These are phyloP conservation scores for Paratrypanosoma confusum DNA, from an alignment of 208 protist species.

Conservation along the genomic window DNA sequence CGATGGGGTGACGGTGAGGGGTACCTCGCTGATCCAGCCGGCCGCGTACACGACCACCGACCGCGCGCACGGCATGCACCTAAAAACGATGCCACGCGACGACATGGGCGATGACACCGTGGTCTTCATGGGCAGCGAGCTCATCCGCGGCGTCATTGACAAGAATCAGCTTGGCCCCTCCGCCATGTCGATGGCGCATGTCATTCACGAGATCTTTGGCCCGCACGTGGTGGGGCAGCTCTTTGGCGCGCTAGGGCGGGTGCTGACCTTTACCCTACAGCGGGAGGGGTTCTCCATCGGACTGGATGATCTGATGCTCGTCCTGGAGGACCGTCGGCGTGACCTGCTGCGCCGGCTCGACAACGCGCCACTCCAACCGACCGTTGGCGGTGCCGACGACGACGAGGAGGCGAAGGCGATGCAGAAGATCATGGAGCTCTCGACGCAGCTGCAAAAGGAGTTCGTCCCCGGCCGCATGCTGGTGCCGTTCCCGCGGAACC, in stretches of 20 bases:
- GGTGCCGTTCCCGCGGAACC: slow-evolving; percentile 95
- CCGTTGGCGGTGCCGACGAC: no score
- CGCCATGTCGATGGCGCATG: slow-evolving; percentile 86
- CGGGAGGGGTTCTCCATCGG: slow-evolving; percentile 96
- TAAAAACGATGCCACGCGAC: slow-evolving; percentile 14
- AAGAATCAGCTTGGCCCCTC: slow-evolving; percentile 92
- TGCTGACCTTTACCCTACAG: slow-evolving; percentile 95
- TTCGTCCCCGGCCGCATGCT: slow-evolving; percentile 82
- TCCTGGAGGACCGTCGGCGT: slow-evolving; percentile 41
- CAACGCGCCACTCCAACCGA: slow-evolving; percentile 47
- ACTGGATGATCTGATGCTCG: slow-evolving; percentile 97
- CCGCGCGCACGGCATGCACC: slow-evolving; percentile 6
- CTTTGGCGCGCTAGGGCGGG: slow-evolving; percentile 90
- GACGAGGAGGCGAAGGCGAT: slow-evolving; percentile 74
- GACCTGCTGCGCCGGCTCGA: slow-evolving; percentile 74
- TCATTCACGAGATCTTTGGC: slow-evolving; percentile 97
- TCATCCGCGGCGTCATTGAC: slow-evolving; percentile 97
- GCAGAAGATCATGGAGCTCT: slow-evolving; percentile 62
- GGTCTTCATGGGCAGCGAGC: slow-evolving; percentile 88
- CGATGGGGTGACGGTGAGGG: slow-evolving; percentile 75
- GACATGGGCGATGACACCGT: slow-evolving; percentile 75
- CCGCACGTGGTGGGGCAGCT: slow-evolving; percentile 86
- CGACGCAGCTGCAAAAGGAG: slow-evolving; percentile 78
- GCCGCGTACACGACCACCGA: slow-evolving; percentile 66
- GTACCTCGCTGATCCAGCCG: slow-evolving; percentile 71